Percentiles rank a stretch among this genome's conserved stretches.
Evolutionary conservation across 768 basidiomycete genomes (phyloP).

Genomic region (Leccinum olivaceopallidum): DNA sequence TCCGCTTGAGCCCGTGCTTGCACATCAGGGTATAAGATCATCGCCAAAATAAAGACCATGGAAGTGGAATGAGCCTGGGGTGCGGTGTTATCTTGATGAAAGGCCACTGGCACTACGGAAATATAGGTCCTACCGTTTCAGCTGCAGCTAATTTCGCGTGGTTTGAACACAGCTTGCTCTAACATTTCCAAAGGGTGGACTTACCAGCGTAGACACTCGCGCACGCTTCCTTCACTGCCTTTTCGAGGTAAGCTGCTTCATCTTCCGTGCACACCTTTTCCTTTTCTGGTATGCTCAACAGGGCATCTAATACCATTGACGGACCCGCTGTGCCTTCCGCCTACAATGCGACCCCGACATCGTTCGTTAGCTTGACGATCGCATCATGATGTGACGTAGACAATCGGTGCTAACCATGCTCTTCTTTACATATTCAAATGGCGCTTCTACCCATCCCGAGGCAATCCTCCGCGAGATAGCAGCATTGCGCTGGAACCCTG

Average conservation of each 20-base stretch:
- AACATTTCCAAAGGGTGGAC: background rate
- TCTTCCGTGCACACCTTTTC: constrained; percentile 2
- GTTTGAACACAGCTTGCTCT: too few species aligned
- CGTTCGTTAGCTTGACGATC: background rate
- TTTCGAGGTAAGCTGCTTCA: constrained; percentile 18
- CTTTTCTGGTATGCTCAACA: constrained; percentile 14
- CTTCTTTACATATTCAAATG: constrained; percentile 26
- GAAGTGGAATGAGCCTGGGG: constrained; percentile 22
- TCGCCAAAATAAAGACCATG: constrained; percentile 24
- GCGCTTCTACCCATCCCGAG: constrained; percentile 17
- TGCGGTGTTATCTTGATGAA: constrained; percentile 10
- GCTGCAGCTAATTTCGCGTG: background rate
- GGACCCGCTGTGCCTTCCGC: constrained; percentile 20
- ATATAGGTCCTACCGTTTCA: constrained; percentile 21
- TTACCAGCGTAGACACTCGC: constrained; percentile 10
- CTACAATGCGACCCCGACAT: constrained; percentile 7
- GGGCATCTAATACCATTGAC: constrained; percentile 28
- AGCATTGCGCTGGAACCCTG: constrained; percentile 22
- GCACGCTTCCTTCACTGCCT: constrained; percentile 8
- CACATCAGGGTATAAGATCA: constrained; percentile 28
- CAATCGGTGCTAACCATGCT: constrained; percentile 16
- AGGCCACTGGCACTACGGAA: background rate
- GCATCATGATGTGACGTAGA: background rate
- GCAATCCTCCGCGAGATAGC: constrained; percentile 7
- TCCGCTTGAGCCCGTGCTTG: constrained; percentile 22